Base-by-base conservation (phyloP, 306 rosid genomes). In the Lotus japonicus region DNA sequence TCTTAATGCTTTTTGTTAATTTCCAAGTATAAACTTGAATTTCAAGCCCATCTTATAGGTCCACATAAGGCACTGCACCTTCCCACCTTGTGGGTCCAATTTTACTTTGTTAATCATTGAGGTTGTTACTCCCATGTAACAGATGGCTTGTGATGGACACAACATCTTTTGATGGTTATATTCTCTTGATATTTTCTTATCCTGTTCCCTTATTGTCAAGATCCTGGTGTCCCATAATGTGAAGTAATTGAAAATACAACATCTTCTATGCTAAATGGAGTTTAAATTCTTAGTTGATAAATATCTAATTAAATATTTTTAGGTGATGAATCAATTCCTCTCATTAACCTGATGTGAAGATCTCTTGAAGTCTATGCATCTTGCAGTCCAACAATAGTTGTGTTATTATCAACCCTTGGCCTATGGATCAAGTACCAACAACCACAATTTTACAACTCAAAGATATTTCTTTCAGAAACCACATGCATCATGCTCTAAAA, bases 71-170 rank as follows among this genome's bases (percentile, higher is more conserved):
- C 55, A 26, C 68, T 55, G 56, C 6, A 70, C 16, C 38, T 39
- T 58, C 18, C 52, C 56, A 41, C 23, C 15, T 60, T 61, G 66
- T 68, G 80, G 43, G 65, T 43, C 64, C 76, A 17, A 60, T 4
- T 28, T 10, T 69, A 11, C 43, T 44, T 13, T 33, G 52, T 42
- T 44, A 48, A 62, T 72, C 55, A 9, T 58, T 33, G 36, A 49
- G 36, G 41, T 59, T 5, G 61, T 56, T 70, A 43, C 11, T 68
- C 64, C 55, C 3, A 41, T 39, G 35, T 54, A 38, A 52, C 6
- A 60, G 46, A 58, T 16, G 65, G 10, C 44, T 28, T 64, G 31
- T 11, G 17, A 65, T 28, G 11, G 35, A 46, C 14, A 28, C 33
- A 28, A 28, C 33, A 18, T 17, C n/a, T 41, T 59, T 11, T 35